A percentile compares a stretch with the other conserved stretches of the same genome.
phyloP scores from a whole-genome alignment of 768 basidiomycete genomes.

The Gautieria morchelliformis region DNA sequence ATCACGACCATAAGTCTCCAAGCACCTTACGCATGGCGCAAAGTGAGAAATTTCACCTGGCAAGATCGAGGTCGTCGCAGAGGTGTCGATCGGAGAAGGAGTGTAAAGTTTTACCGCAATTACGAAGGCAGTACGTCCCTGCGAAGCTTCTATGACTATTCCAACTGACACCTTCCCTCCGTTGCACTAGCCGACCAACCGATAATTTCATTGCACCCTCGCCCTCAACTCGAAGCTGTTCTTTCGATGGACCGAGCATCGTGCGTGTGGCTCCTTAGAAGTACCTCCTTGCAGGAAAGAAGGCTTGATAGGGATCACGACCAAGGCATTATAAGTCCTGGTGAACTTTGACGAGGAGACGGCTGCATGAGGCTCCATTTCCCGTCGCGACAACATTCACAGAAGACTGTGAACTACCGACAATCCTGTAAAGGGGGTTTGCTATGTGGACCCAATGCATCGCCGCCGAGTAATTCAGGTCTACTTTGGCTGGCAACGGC shows the following conservation, averaged over 20 bases:
- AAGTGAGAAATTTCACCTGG: no score
- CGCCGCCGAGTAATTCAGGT: neutral
- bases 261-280: conserved; percentile 42
- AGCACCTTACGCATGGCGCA: no score
- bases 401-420: neutral
- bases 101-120: no score
- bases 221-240: conserved; percentile 23
- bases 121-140: conserved; percentile 25
- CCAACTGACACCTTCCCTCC: no score
- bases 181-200: conserved; percentile 36
- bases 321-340: conserved; percentile 9
- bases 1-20: no score
- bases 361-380: conserved; percentile 10
- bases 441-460: neutral
- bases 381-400: conserved; percentile 12
- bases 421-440: conserved; percentile 5
- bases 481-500: no score
- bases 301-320: conserved; percentile 34
- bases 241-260: conserved; percentile 34
- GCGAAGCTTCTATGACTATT: conserved; percentile 24
- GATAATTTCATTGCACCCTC: conserved; percentile 23
- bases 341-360: conserved; percentile 15
- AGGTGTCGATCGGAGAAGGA: neutral
- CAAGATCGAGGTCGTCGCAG: no score
- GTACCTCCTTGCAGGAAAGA: conserved; percentile 28